phyloP scores from a whole-genome alignment of 768 basidiomycete genomes.

The Brasilioporus rufonigricans region DNA sequence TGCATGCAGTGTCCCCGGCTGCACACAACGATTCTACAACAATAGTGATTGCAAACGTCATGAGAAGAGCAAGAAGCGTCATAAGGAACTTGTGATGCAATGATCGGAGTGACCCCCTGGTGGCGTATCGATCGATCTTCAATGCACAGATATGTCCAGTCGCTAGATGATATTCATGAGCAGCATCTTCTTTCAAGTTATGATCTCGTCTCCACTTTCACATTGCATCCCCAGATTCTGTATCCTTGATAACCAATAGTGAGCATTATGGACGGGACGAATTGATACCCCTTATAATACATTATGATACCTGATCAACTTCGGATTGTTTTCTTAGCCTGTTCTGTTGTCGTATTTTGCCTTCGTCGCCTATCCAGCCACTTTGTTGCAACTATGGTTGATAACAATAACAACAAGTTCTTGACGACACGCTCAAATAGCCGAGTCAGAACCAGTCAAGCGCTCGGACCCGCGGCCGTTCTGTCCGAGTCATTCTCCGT shows the following conservation, averaged over 20 bases:
- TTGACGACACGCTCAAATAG: neutral
- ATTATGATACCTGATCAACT: constrained; percentile 17
- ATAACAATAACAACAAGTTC: neutral
- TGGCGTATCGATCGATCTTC: constrained; percentile 25
- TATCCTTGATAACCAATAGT: neutral
- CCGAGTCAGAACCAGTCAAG: neutral
- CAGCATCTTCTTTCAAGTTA: constrained; percentile 1
- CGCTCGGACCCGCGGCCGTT: neutral
- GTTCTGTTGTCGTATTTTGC: neutral
- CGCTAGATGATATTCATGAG: constrained; percentile 4
- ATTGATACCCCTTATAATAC: constrained; percentile 17
- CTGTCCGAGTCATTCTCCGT: neutral
- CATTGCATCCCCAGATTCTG: constrained; percentile 6
- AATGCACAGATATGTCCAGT: constrained; percentile 1
- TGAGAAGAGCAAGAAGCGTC: constrained; percentile 34
- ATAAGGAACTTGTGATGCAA: constrained; percentile 15
- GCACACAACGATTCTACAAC: constrained; percentile 29
- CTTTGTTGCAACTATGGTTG: constrained; percentile 7
- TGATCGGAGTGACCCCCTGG: constrained; percentile 14
- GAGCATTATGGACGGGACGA: constrained; percentile 9
- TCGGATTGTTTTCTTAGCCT: constrained; percentile 12
- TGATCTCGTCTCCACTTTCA: constrained; percentile 7
- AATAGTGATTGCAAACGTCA: constrained; percentile 35
- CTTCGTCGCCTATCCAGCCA: neutral
- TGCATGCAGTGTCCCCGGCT: constrained; percentile 24